Evolutionary conservation across 805 yeast species (phyloP), one percentile per base, ranked within the genome.

Genomic region (Candida xiaguanensis): DNA sequence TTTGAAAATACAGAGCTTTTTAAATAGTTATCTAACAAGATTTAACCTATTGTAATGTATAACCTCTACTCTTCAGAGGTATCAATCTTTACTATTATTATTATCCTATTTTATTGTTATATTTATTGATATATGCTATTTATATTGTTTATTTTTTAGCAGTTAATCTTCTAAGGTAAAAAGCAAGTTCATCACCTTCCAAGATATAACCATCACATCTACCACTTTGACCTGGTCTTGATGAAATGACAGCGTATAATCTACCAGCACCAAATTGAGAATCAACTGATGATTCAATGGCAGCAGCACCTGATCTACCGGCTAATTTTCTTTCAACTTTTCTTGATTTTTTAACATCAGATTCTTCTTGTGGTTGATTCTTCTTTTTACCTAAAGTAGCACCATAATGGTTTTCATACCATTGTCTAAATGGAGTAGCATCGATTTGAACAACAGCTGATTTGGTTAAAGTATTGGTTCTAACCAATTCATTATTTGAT

Each of bases 181-280:
- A 93, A 74, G 98, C 98, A 76, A 93, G 88, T 80, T 93, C 99
- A 74, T 93, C 99, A 78, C 99, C 99, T 82, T 93, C 99, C 74
- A 93, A 86, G 78, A 93, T 85, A 95, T 93, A 93, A 78, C 99
- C 99, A 74, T 93, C 99, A 78, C 89, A 84, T 81, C 99, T 95
- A 77, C 99, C 99, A 58, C 95, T 85, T 83, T 93, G 99, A 76
- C 99, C 99, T 74, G 99, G 99, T 83, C 99, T 89, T 45, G 99
- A 93, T 57, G 99, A 89, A 71, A 93, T 88, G 73, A 79, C 80
- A 74, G 99, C 99, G 82, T 93, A 93, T 66, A 93, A 85, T 78
- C 91, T 90, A 82, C 99, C 99, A 61, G 98, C 89, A 74, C 84
- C 83, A 85, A 93, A 93, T 81, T 93, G 99, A 65, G 91, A 68